Evolutionary conservation across 2,329 filamentous ascomycete species (phyloP).

Genomic region (Trichoderma asperellum): DNA sequence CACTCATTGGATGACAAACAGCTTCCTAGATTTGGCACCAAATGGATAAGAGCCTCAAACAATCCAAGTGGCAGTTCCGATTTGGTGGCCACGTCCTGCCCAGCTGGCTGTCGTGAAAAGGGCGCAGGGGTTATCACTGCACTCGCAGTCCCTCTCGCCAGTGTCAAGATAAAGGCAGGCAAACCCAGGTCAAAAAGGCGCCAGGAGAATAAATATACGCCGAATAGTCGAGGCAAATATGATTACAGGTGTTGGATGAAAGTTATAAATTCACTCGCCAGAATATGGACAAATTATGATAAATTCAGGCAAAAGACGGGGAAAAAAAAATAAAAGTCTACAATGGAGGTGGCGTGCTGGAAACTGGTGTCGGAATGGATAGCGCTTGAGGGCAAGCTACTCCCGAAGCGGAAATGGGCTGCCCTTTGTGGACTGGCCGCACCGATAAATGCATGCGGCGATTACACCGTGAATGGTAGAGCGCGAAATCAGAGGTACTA

Average conservation of each 20-base stretch:
- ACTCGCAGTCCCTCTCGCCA: background rate
- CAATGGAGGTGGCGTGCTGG: background rate
- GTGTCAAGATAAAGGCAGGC: background rate
- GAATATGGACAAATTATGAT: background rate
- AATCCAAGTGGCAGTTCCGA: background rate
- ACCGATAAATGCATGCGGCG: background rate
- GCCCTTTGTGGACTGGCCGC: slow-evolving; percentile 7
- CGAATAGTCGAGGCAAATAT: background rate
- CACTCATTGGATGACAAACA: background rate
- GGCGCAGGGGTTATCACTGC: background rate
- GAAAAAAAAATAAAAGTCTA: background rate
- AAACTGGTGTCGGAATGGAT: slow-evolving; percentile 1
- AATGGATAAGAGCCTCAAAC: background rate
- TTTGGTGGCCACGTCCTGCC: background rate
- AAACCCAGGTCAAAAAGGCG: background rate
- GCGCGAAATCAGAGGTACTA: background rate
- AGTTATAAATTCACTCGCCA: background rate
- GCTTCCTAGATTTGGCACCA: background rate
- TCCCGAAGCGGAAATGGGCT: slow-evolving; percentile 2
- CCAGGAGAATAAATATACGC: background rate
- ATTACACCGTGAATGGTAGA: background rate
- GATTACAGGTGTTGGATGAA: background rate
- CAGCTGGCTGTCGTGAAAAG: background rate
- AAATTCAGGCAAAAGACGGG: background rate
- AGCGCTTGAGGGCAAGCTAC: slow-evolving; percentile 5